These are phyloP conservation scores for Kodamaea restingae DNA, from an alignment of 805 yeast genomes.

Conservation along the genomic window DNA sequence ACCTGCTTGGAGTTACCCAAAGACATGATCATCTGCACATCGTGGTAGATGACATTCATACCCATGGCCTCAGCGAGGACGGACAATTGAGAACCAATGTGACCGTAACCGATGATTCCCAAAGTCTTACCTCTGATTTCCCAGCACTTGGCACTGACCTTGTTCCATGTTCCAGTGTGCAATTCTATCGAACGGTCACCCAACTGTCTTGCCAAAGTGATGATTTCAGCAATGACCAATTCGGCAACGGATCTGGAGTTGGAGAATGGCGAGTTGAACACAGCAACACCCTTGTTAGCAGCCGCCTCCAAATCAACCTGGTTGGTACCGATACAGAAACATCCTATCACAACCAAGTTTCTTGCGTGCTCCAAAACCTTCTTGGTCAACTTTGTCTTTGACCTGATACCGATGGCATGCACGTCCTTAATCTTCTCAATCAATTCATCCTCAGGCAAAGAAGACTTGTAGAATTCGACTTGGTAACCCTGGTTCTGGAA, in stretches of 20 bases:
- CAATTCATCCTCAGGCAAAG: constrained; percentile 87
- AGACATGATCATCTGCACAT: constrained; percentile 88
- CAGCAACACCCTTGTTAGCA: constrained; percentile 90
- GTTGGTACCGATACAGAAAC: constrained; percentile 99
- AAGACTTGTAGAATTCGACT: constrained; percentile 87
- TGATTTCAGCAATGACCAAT: constrained; percentile 91
- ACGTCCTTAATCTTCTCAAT: constrained; percentile 90
- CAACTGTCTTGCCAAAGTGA: constrained; percentile 89
- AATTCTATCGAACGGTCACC: constrained; percentile 95
- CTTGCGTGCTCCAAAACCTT: constrained; percentile 79
- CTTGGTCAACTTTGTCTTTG: constrained; percentile 86
- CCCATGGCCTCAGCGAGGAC: constrained; percentile 98
- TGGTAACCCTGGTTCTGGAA: constrained; percentile 91
- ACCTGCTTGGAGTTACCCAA: constrained; percentile 97
- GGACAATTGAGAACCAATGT: constrained; percentile 94
- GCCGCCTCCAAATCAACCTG: constrained; percentile 93
- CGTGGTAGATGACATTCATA: constrained; percentile 93
- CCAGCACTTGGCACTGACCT: constrained; percentile 94
- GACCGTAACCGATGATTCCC: constrained; percentile 97
- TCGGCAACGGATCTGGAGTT: constrained; percentile 98
- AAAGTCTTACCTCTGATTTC: constrained; percentile 98
- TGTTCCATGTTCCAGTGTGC: constrained; percentile 97
- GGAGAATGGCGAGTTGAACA: constrained; percentile 97
- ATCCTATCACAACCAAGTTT: constrained; percentile 86
- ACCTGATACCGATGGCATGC: constrained; percentile 97